Percentiles rank a stretch among this genome's conserved stretches.
Conservation (phyloP, 2,329 filamentous ascomycete species). For the Pseudocercospora cruenta region DNA sequence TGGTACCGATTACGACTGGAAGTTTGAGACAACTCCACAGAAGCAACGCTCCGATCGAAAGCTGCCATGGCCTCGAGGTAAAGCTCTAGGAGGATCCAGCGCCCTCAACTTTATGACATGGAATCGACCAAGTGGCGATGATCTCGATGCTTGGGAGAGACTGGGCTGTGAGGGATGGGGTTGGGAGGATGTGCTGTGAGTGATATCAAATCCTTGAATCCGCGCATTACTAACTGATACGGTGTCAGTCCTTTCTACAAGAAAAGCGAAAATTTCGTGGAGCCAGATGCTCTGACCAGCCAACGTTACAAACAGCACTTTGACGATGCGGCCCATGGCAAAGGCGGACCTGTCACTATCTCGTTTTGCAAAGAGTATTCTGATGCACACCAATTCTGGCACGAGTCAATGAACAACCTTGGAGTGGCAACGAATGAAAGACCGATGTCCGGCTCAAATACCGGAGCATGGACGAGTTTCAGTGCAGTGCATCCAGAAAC, state of each 20-base stretch:
- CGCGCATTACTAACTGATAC: neutral
- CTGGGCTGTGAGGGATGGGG: slow-evolving; percentile 44
- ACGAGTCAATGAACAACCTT: slow-evolving; percentile 40
- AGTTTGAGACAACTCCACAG: slow-evolving; percentile 23
- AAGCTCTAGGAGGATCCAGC: slow-evolving; percentile 42
- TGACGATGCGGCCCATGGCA: slow-evolving; percentile 6
- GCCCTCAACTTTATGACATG: slow-evolving; percentile 40
- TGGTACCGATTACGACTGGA: slow-evolving; percentile 26
- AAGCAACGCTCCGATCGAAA: slow-evolving; percentile 8
- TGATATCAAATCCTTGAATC: neutral
- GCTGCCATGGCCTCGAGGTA: slow-evolving; percentile 34
- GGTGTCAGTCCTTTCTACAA: slow-evolving; percentile 19
- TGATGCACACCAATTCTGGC: slow-evolving; percentile 12
- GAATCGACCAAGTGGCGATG: slow-evolving; percentile 11
- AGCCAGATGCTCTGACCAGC: slow-evolving; percentile 13
- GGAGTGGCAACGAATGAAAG: slow-evolving; percentile 42
- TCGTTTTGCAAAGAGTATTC: slow-evolving; percentile 19
- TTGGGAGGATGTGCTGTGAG: slow-evolving; percentile 36
- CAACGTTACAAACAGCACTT: slow-evolving; percentile 3
- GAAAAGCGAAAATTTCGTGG: slow-evolving; percentile 20
- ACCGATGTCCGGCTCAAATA: slow-evolving; percentile 17
- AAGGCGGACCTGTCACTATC: slow-evolving; percentile 13
- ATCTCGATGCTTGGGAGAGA: slow-evolving; percentile 41
- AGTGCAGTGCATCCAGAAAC: slow-evolving; percentile 26
- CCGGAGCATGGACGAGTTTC: slow-evolving; percentile 14